Conservation (phyloP, 2,329 filamentous ascomycete genomes). For the Ophiosphaerella herpotricha region DNA sequence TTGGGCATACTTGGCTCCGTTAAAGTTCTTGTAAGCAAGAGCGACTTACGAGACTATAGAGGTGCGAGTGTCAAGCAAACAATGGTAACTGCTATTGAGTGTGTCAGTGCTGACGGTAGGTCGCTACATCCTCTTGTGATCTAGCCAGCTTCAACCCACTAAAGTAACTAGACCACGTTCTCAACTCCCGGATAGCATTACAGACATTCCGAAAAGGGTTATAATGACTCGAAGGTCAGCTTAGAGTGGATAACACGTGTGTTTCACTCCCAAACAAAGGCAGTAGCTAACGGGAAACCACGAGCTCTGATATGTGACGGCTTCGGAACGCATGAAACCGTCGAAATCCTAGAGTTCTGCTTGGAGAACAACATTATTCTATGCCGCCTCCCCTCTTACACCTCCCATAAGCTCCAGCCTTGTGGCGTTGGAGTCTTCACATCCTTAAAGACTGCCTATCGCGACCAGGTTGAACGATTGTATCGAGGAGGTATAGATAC, state of each 20-base stretch:
- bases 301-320: neutral
- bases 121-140: conserved; percentile 20
- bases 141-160: conserved; percentile 7
- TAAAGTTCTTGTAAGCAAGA: conserved; percentile 15
- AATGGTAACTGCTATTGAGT: conserved; percentile 16
- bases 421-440: no score
- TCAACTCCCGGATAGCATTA: no score
- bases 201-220: neutral
- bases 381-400: no score
- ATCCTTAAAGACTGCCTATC: no score
- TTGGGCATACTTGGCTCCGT: conserved; percentile 13
- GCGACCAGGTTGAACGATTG: no score
- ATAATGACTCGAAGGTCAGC: no score
- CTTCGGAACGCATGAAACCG: neutral
- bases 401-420: no score
- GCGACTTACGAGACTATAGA: conserved; percentile 13
- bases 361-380: neutral
- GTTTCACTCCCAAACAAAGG: no score
- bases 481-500: no score
- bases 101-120: conserved; percentile 16
- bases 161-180: no score
- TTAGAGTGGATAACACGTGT: no score
- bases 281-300: neutral
- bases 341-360: neutral
- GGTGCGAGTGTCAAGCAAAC: conserved; percentile 18